A percentile compares a stretch with the other conserved stretches of the same genome.
Evolutionary conservation across 345 rosid genomes (phyloP).

Genomic region (Ceriops tagal): DNA sequence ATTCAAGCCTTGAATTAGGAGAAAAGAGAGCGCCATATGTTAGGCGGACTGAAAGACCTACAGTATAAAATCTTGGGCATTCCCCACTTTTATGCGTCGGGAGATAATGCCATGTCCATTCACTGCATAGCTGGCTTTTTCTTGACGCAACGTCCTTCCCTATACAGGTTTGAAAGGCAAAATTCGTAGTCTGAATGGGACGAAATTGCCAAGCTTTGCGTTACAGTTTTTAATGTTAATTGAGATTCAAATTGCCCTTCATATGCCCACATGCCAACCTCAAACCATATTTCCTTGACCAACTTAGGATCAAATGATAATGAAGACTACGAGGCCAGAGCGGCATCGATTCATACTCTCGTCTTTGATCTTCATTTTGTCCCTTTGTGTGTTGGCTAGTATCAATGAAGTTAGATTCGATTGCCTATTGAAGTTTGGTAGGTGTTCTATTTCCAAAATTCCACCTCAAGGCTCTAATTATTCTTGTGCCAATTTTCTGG

Average conservation of each 20-base stretch:
- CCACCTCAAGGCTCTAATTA: conserved; percentile 16
- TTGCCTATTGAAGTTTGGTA: conserved; percentile 15
- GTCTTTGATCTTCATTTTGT: conserved; percentile 55
- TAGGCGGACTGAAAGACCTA: too few species aligned
- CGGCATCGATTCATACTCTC: conserved; percentile 41
- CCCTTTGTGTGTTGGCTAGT: conserved; percentile 57
- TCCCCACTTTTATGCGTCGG: too few species aligned
- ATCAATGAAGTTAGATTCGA: conserved; percentile 54
- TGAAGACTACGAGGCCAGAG: conserved; percentile 28
- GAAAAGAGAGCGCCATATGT: too few species aligned
- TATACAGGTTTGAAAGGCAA: conserved; percentile 27
- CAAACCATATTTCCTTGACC: background rate
- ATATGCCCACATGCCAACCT: background rate
- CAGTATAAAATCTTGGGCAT: too few species aligned
- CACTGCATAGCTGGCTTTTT: too few species aligned
- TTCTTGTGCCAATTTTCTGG: conserved; percentile 9
- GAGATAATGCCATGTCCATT: too few species aligned
- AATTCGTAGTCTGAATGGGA: conserved; percentile 23
- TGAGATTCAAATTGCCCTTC: conserved; percentile 1
- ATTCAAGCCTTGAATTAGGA: too few species aligned
- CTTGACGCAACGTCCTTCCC: conserved; percentile 11
- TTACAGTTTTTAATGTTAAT: conserved; percentile 4
- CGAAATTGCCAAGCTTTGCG: conserved; percentile 24
- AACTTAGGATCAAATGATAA: conserved; percentile 2
- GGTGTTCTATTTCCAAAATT: background rate